Evolutionary conservation across 1,284 basidiomycete species (phyloP).

Genomic region (Papiliotrema flavescens): DNA sequence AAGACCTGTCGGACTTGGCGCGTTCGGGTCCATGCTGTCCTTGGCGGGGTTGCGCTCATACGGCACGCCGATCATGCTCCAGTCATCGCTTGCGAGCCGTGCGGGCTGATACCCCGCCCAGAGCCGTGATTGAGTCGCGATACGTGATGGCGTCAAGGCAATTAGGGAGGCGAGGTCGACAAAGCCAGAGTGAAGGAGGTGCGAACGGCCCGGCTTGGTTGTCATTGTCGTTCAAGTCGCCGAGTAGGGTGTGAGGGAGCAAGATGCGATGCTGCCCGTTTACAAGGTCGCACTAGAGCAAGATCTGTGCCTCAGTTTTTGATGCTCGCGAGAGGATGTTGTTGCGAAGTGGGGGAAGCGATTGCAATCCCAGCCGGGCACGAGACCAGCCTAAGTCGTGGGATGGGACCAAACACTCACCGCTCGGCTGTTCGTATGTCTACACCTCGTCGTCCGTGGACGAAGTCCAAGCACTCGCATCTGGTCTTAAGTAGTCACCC

Average conservation of each 20-base stretch:
- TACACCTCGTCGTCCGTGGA: too few species aligned
- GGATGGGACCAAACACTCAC: too few species aligned
- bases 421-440: too few species aligned
- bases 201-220: slow-evolving; percentile 6
- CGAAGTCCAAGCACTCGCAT: too few species aligned
- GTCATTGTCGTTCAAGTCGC: slow-evolving; percentile 10
- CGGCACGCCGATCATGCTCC: neutral
- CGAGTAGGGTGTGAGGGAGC: neutral
- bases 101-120: neutral
- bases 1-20: neutral
- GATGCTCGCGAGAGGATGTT: too few species aligned
- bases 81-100: neutral
- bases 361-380: too few species aligned
- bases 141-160: slow-evolving; percentile 63
- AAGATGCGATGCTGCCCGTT: neutral
- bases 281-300: neutral
- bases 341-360: too few species aligned
- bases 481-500: too few species aligned
- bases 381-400: too few species aligned
- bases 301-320: too few species aligned
- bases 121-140: slow-evolving; percentile 27
- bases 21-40: neutral
- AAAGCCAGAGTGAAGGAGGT: slow-evolving; percentile 57
- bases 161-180: slow-evolving; percentile 74
- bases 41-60: neutral